Conservation (phyloP, 169 alveolate genomes). For the Eimeria acervulina region DNA sequence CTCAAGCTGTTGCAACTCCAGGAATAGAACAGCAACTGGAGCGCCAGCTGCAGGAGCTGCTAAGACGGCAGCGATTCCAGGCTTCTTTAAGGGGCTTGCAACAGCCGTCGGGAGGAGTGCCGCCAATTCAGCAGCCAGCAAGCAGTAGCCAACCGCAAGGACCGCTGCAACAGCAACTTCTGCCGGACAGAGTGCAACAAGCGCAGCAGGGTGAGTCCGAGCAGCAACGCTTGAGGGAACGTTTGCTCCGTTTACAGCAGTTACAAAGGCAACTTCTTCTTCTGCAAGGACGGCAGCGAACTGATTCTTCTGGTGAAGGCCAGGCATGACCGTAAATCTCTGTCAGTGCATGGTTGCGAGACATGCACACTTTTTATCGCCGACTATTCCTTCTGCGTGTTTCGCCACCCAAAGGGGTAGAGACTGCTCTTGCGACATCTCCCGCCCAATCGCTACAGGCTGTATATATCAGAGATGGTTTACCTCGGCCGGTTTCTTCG, state of each 20-base stretch:
- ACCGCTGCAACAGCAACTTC: neutral
- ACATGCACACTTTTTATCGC: neutral
- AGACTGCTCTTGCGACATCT: slow-evolving; percentile 2
- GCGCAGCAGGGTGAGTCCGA: slow-evolving; percentile 9
- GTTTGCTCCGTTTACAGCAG: slow-evolving; percentile 41
- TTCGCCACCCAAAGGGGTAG: neutral
- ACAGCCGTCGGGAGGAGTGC: neutral
- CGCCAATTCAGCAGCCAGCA: neutral
- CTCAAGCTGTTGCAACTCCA: slow-evolving; percentile 3
- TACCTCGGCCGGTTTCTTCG: neutral
- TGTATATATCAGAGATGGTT: neutral
- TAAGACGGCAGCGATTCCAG: slow-evolving; percentile 67
- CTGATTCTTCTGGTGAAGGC: slow-evolving; percentile 29
- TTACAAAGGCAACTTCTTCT: slow-evolving; percentile 52
- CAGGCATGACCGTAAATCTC: slow-evolving; percentile 15
- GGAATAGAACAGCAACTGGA: slow-evolving; percentile 56
- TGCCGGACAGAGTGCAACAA: neutral
- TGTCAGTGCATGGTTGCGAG: neutral
- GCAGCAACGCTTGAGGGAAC: slow-evolving; percentile 73
- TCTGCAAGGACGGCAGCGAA: slow-evolving; percentile 59
- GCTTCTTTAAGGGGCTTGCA: slow-evolving; percentile 25
- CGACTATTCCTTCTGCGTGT: neutral
- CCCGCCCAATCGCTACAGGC: slow-evolving; percentile 6
- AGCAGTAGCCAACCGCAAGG: slow-evolving; percentile 5
- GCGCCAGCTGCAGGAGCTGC: slow-evolving; percentile 75